Conservation (phyloP, 192 early-diverging fungal genomes). For the Coemansia sp. region DNA sequence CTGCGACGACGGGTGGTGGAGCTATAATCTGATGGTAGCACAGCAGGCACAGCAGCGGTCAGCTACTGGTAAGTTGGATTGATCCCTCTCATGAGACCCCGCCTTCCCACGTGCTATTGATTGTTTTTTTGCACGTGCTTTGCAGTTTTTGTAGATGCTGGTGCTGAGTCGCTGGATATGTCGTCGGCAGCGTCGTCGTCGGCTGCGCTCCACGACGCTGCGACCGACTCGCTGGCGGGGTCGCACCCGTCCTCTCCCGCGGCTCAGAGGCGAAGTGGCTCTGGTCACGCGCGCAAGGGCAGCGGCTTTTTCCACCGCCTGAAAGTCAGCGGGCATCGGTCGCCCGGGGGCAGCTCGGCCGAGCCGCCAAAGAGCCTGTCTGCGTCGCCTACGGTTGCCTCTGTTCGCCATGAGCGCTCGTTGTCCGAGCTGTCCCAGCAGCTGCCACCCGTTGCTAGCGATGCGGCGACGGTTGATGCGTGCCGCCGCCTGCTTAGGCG, state of each 20-base stretch:
- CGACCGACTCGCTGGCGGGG: background rate
- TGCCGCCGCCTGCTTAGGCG: slow-evolving; percentile 30
- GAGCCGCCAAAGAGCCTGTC: slow-evolving; percentile 8
- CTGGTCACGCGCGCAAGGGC: slow-evolving; percentile 39
- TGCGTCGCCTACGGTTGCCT: slow-evolving; percentile 4
- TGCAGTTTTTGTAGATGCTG: background rate
- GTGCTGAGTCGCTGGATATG: background rate
- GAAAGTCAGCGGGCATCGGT: slow-evolving; percentile 1
- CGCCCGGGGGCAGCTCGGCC: background rate
- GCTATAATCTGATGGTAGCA: slow-evolving; percentile 52
- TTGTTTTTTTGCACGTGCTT: background rate
- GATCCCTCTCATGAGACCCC: too few relatives aligned
- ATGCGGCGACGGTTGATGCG: background rate
- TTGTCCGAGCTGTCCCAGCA: slow-evolving; percentile 19
- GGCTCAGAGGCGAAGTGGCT: background rate
- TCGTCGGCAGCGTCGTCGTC: slow-evolving; percentile 21
- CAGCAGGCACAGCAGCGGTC: slow-evolving; percentile 34
- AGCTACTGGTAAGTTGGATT: background rate
- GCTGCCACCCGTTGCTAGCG: background rate
- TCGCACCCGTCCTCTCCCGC: slow-evolving; percentile 2
- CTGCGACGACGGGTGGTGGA: slow-evolving; percentile 54
- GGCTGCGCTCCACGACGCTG: background rate
- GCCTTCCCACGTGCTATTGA: too few relatives aligned
- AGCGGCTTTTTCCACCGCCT: slow-evolving; percentile 48
- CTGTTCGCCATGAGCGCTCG: slow-evolving; percentile 34